A percentile compares a stretch with the other conserved stretches of the same genome.
These are phyloP conservation scores for Trichosanthes truncata DNA, from an alignment of 306 rosid species.

Conservation along the genomic window DNA sequence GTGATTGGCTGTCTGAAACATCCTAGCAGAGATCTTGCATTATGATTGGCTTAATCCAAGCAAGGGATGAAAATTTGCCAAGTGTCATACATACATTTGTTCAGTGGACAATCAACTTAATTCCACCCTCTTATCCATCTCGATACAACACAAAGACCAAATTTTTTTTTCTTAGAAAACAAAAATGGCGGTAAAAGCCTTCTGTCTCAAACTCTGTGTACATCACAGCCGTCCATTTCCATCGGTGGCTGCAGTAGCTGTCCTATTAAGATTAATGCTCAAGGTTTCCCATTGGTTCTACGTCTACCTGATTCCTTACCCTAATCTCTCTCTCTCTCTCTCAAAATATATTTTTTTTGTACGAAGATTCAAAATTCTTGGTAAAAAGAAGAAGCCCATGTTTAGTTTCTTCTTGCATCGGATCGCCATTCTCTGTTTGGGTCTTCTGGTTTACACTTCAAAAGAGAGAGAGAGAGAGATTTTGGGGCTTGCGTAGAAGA, in stretches of 20 bases:
- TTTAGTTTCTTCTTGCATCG: not conserved
- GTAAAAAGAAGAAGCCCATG: not conserved
- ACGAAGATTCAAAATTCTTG: not conserved
- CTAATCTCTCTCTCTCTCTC: constrained; percentile 4
- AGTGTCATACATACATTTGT: constrained; percentile 13
- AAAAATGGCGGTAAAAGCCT: constrained; percentile 10
- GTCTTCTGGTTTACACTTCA: not conserved
- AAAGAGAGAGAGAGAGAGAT: not conserved
- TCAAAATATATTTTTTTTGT: constrained; percentile 22
- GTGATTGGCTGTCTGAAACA: constrained; percentile 66
- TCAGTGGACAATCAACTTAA: constrained; percentile 31
- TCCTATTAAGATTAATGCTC: constrained; percentile 37
- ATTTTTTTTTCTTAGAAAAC: not conserved
- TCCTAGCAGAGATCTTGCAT: constrained; percentile 38
- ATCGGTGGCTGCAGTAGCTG: constrained; percentile 21
- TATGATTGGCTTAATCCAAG: constrained; percentile 61
- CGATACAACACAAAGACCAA: not conserved
- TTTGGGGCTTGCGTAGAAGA: not conserved
- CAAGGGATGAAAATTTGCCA: constrained; percentile 1
- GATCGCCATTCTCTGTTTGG: not conserved
- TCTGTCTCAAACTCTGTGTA: constrained; percentile 31
- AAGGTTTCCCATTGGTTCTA: constrained; percentile 55
- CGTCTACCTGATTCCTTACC: constrained; percentile 32
- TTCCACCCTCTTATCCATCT: constrained; percentile 3
- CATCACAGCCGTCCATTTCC: constrained; percentile 55